Percentiles rank a stretch among this genome's conserved stretches.
Evolutionary conservation across 805 yeast genomes (phyloP).

Genomic region (Peterozyma toletana): DNA sequence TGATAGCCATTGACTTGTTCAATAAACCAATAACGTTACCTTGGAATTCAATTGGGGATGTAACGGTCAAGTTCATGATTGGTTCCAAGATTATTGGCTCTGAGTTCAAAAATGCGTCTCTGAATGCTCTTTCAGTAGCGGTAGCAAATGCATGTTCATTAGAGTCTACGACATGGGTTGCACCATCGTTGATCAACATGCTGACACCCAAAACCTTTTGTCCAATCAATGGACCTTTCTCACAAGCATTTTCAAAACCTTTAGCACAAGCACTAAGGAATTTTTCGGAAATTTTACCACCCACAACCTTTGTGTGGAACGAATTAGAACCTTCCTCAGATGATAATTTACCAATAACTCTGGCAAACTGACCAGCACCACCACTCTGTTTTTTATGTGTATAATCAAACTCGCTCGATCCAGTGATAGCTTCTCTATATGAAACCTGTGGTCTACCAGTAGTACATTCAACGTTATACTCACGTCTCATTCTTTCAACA

Average conservation of each 20-base stretch:
- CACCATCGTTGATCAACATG: constrained; percentile 96
- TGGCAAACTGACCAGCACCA: constrained; percentile 99
- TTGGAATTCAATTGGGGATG: constrained; percentile 96
- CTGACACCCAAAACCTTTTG: constrained; percentile 88
- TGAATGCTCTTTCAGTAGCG: constrained; percentile 89
- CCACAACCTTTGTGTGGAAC: constrained; percentile 85
- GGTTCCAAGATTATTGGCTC: constrained; percentile 92
- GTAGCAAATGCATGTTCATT: constrained; percentile 92
- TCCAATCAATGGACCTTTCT: constrained; percentile 95
- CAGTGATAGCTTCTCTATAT: constrained; percentile 85
- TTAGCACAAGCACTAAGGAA: constrained; percentile 88
- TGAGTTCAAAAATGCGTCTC: constrained; percentile 78
- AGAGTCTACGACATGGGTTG: constrained; percentile 94
- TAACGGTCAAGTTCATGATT: constrained; percentile 86
- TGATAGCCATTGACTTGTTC: constrained; percentile 88
- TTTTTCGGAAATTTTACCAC: constrained; percentile 96
- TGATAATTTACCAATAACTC: constrained; percentile 79
- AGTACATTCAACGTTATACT: constrained; percentile 88
- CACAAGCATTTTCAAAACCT: constrained; percentile 92
- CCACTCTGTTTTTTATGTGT: constrained; percentile 98
- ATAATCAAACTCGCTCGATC: constrained; percentile 75
- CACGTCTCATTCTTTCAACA: constrained; percentile 97
- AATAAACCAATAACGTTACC: constrained; percentile 85
- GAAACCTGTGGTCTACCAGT: constrained; percentile 99
- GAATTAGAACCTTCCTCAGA: constrained; percentile 59